These are phyloP conservation scores for Tylopilus felleus DNA, from an alignment of 768 basidiomycete genomes.

Conservation along the genomic window DNA sequence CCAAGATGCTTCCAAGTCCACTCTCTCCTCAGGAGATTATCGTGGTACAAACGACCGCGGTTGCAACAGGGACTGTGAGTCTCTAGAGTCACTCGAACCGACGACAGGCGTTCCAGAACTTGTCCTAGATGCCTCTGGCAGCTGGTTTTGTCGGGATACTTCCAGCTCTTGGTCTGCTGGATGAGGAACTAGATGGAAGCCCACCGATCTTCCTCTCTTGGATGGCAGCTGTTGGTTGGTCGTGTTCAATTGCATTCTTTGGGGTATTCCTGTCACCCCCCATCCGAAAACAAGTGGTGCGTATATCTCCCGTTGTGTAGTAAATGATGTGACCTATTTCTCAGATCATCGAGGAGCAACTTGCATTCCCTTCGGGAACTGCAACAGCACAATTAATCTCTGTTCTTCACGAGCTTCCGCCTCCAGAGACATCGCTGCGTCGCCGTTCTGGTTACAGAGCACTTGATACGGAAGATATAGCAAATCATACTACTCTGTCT, in stretches of 20 bases:
- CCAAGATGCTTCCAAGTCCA: constrained; percentile 65
- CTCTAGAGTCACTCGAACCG: background rate
- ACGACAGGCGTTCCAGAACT: background rate
- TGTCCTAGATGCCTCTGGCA: constrained; percentile 69
- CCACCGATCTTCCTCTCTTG: constrained; percentile 73
- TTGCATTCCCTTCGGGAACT: constrained; percentile 92
- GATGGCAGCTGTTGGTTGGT: constrained; percentile 78
- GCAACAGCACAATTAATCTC: constrained; percentile 95
- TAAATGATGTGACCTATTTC: constrained; percentile 2
- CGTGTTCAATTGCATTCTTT: constrained; percentile 89
- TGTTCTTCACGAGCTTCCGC: constrained; percentile 76
- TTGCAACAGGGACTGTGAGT: constrained; percentile 75
- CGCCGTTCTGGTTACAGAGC: constrained; percentile 55
- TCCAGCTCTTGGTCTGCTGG: constrained; percentile 82
- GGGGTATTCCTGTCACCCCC: constrained; percentile 98
- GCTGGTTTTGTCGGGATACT: constrained; percentile 91
- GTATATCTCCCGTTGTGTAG: constrained; percentile 24
- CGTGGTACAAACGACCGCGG: constrained; percentile 92
- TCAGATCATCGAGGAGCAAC: constrained; percentile 90
- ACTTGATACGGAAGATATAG: constrained; percentile 31
- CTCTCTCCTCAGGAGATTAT: constrained; percentile 92
- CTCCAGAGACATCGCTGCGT: constrained; percentile 56
- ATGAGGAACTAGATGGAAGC: constrained; percentile 68
- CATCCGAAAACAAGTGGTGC: constrained; percentile 88
- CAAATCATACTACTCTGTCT: constrained; percentile 12